Conservation (phyloP, 2,329 filamentous ascomycete genomes). For the Tolypocladium guangdongense region DNA sequence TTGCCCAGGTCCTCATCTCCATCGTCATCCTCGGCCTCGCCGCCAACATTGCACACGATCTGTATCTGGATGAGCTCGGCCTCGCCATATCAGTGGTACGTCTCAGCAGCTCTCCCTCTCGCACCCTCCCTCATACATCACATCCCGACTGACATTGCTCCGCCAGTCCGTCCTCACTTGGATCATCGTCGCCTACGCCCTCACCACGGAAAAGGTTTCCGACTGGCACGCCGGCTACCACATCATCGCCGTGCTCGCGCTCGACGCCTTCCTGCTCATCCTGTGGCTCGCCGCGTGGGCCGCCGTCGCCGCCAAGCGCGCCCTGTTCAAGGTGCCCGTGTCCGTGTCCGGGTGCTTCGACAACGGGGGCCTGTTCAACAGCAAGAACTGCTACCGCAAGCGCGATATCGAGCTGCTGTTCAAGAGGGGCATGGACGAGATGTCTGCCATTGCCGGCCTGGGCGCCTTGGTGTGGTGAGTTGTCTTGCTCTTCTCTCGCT, state of each 20-base stretch:
- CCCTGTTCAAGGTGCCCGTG: conserved; percentile 21
- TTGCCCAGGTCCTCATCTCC: conserved; percentile 29
- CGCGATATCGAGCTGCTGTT: conserved; percentile 12
- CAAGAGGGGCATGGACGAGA: conserved; percentile 20
- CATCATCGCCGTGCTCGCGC: conserved; percentile 30
- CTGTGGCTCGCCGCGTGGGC: conserved; percentile 36
- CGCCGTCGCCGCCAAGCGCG: conserved; percentile 27
- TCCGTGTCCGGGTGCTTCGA: conserved; percentile 19
- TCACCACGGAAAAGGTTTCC: conserved; percentile 29
- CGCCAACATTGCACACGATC: conserved; percentile 27
- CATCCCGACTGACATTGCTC: conserved; percentile 1
- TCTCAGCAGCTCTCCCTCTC: not conserved
- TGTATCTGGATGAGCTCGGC: conserved; percentile 28
- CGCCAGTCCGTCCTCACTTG: conserved; percentile 33
- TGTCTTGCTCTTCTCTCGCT: no score
- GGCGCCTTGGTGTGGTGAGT: conserved; percentile 32
- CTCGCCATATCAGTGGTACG: conserved; percentile 30
- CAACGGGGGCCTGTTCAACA: conserved; percentile 28
- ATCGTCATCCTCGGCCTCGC: conserved; percentile 32
- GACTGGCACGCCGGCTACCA: conserved; percentile 27
- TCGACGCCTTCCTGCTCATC: conserved; percentile 32
- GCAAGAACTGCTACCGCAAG: conserved; percentile 22
- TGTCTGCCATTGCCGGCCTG: conserved; percentile 30
- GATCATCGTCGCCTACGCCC: conserved; percentile 28
- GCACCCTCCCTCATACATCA: no score